Conservation (phyloP, 2,329 filamentous ascomycete genomes). For the Lecanicillium sp. region DNA sequence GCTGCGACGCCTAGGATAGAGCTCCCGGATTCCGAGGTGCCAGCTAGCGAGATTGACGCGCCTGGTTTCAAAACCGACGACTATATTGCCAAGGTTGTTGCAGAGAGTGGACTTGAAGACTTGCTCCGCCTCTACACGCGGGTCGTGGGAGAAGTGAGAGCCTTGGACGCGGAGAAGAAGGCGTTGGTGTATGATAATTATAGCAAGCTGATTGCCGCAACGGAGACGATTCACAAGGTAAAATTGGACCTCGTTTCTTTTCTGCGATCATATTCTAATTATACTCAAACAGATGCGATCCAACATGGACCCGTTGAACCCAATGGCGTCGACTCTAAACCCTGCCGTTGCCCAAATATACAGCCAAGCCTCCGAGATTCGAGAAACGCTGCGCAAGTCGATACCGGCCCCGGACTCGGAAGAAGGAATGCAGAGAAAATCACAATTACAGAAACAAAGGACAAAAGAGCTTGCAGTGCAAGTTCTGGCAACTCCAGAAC, state of each 20-base stretch:
- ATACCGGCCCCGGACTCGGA: slow-evolving; percentile 38
- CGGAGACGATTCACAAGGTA: slow-evolving; percentile 83
- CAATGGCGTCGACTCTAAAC: slow-evolving; percentile 63
- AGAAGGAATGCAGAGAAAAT: slow-evolving; percentile 24
- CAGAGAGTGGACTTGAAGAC: slow-evolving; percentile 56
- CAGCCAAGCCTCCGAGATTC: slow-evolving; percentile 47
- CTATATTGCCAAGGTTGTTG: slow-evolving; percentile 55
- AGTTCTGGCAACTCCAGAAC: slow-evolving; percentile 52
- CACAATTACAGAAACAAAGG: slow-evolving; percentile 23
- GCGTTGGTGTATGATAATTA: slow-evolving; percentile 98
- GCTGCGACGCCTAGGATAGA: slow-evolving; percentile 32
- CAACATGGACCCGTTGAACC: slow-evolving; percentile 72
- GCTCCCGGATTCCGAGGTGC: slow-evolving; percentile 46
- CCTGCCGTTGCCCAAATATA: slow-evolving; percentile 70
- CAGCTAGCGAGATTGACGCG: slow-evolving; percentile 64
- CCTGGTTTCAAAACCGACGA: slow-evolving; percentile 63
- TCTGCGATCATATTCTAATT: not conserved
- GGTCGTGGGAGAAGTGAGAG: slow-evolving; percentile 72
- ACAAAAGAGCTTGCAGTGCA: slow-evolving; percentile 52
- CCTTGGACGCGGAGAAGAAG: slow-evolving; percentile 92
- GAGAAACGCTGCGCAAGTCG: slow-evolving; percentile 38
- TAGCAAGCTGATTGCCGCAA: slow-evolving; percentile 91
- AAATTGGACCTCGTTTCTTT: not conserved
- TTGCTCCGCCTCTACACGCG: slow-evolving; percentile 63
- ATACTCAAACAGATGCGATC: slow-evolving; percentile 52